Evolutionary conservation across 1,284 basidiomycete species (phyloP).

Genomic region (Microbotryum saponariae): DNA sequence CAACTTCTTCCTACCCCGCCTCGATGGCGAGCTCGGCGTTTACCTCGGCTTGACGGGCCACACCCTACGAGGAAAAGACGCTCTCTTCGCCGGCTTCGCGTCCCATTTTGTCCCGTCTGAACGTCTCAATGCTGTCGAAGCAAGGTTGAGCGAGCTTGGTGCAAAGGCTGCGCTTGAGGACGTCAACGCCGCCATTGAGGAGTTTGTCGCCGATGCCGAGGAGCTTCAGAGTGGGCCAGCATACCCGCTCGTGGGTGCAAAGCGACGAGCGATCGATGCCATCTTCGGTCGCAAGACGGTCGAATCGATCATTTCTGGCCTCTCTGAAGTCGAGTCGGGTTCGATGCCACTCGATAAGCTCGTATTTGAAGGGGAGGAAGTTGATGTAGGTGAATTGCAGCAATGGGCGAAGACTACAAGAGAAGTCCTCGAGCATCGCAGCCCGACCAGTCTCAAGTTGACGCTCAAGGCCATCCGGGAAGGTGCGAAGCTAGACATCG

Average conservation of each 20-base stretch:
- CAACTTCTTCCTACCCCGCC: conserved; percentile 74
- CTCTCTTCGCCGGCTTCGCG: conserved; percentile 75
- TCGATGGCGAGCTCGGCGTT: conserved; percentile 86
- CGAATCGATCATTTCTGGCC: conserved; percentile 58
- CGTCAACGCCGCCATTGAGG: conserved; percentile 42
- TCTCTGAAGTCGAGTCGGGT: conserved; percentile 48
- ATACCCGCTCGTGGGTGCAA: conserved; percentile 51
- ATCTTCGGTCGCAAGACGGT: conserved; percentile 65
- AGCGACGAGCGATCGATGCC: conserved; percentile 65
- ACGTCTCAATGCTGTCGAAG: conserved; percentile 57
- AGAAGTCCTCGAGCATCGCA: conserved; percentile 57
- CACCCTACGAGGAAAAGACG: conserved; percentile 62
- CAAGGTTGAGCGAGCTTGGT: conserved; percentile 41
- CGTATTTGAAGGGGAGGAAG: conserved; percentile 41
- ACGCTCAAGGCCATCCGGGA: conserved; percentile 66
- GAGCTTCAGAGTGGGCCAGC: conserved; percentile 53
- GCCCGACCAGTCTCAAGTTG: conserved; percentile 84
- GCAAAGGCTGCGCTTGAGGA: conserved; percentile 51
- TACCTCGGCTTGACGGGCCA: conserved; percentile 87
- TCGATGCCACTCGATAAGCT: conserved; percentile 14
- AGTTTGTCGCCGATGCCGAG: conserved; percentile 56
- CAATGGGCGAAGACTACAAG: conserved; percentile 69
- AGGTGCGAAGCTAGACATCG: conserved; percentile 57
- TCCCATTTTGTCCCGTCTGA: conserved; percentile 79
- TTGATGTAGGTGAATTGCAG: conserved; percentile 40